Percentiles rank a stretch among this genome's conserved stretches.
These are phyloP conservation scores for Phialophora tarda DNA, from an alignment of 2,329 filamentous ascomycete genomes.

Conservation along the genomic window DNA sequence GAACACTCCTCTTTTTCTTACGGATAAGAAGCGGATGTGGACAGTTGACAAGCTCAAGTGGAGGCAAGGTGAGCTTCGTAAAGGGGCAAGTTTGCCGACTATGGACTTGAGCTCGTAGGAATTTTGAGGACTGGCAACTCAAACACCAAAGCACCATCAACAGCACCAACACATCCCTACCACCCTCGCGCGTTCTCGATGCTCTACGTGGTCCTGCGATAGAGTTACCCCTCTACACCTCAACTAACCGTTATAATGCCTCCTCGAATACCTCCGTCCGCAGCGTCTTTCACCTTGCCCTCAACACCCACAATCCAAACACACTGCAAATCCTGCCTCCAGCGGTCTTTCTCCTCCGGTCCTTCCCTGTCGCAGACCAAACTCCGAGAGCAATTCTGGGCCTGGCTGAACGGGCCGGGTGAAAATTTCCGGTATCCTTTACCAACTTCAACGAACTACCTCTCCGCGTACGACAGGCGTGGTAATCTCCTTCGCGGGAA, in stretches of 20 bases:
- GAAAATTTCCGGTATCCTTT: slow-evolving; percentile 55
- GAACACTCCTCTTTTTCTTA: background rate
- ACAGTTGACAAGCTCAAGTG: background rate
- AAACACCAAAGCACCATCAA: background rate
- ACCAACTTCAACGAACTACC: slow-evolving; percentile 60
- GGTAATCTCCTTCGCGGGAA: slow-evolving; percentile 54
- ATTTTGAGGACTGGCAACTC: background rate
- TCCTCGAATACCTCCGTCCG: slow-evolving; percentile 33
- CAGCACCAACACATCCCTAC: background rate
- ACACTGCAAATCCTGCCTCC: slow-evolving; percentile 39
- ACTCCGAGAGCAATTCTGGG: slow-evolving; percentile 61
- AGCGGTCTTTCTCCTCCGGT: slow-evolving; percentile 38
- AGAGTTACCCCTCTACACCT: background rate
- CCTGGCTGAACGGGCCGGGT: slow-evolving; percentile 64
- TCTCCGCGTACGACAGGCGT: slow-evolving; percentile 58
- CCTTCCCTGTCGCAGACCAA: slow-evolving; percentile 48
- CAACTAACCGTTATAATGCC: slow-evolving; percentile 29
- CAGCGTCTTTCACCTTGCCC: slow-evolving; percentile 25
- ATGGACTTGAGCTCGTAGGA: background rate
- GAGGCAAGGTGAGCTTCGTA: background rate
- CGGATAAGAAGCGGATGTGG: background rate
- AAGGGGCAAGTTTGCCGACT: background rate
- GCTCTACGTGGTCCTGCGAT: background rate
- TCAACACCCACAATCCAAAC: slow-evolving; percentile 33
- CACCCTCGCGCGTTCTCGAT: background rate